These are phyloP conservation scores for Blumeriella jaapii DNA, from an alignment of 2,329 filamentous ascomycete genomes.

Conservation along the genomic window DNA sequence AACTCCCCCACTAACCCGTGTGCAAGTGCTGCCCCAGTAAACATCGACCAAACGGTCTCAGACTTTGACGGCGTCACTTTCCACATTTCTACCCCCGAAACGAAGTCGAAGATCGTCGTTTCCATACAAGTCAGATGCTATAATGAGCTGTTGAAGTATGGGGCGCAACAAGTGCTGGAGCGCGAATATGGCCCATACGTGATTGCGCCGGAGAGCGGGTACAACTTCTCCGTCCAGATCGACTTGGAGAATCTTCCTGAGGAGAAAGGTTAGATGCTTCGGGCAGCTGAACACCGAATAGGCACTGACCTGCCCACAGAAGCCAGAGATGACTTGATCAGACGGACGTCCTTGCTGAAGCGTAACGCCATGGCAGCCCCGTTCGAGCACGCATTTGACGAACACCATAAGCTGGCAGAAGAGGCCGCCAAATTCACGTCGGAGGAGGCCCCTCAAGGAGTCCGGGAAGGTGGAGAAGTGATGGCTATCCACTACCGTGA, in stretches of 20 bases:
- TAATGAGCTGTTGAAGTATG: constrained; percentile 82
- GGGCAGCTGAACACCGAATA: background rate
- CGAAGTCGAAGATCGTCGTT: constrained; percentile 87
- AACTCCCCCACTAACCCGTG: constrained; percentile 19
- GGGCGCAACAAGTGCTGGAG: constrained; percentile 80
- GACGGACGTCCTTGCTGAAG: constrained; percentile 82
- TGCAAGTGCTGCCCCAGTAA: constrained; percentile 64
- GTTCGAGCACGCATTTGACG: constrained; percentile 92
- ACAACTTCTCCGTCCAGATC: constrained; percentile 88
- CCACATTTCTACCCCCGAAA: constrained; percentile 91
- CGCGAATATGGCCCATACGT: constrained; percentile 93
- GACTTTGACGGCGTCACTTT: constrained; percentile 99
- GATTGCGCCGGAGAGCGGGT: constrained; percentile 75
- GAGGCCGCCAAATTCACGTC: constrained; percentile 87
- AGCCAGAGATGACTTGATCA: constrained; percentile 73
- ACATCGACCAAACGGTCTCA: constrained; percentile 95
- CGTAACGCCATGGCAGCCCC: constrained; percentile 98
- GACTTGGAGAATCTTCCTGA: constrained; percentile 80
- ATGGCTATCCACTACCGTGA: constrained; percentile 98
- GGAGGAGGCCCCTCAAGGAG: constrained; percentile 84
- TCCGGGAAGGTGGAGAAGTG: constrained; percentile 79
- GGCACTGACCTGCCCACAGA: constrained; percentile 34
- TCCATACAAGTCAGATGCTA: constrained; percentile 95
- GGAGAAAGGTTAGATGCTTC: constrained; percentile 48
- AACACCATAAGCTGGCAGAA: constrained; percentile 76